phyloP scores from a whole-genome alignment of 75 land plant species.

The Picea glauca region DNA sequence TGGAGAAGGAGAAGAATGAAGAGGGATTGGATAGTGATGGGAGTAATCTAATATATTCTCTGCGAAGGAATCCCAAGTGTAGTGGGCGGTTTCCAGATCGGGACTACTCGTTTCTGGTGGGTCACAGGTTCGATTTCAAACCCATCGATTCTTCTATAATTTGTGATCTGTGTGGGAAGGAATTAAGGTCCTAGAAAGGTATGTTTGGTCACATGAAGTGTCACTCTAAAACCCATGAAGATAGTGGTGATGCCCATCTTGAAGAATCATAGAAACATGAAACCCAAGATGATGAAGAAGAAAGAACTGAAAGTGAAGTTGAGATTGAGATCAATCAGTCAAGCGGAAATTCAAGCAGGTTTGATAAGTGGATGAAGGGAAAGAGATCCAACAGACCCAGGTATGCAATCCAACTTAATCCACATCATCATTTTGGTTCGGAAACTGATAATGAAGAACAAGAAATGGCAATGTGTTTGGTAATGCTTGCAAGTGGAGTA shows the following conservation, averaged over 20 bases:
- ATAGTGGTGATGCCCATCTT: not conserved
- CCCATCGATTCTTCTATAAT: too few species aligned
- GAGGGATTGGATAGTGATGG: too few species aligned
- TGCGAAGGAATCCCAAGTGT: too few species aligned
- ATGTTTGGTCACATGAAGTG: too few species aligned
- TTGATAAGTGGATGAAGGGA: not conserved
- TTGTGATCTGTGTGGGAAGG: too few species aligned
- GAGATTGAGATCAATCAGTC: not conserved
- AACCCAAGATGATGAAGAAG: conserved; percentile 17
- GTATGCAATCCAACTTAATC: not conserved
- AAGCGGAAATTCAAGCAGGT: not conserved
- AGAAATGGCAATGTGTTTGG: conserved; percentile 21
- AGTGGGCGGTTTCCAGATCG: too few species aligned
- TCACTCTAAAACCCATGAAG: too few species aligned
- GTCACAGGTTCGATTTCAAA: too few species aligned
- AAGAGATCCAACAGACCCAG: not conserved
- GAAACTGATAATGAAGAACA: conserved; percentile 11
- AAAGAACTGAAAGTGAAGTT: conserved; percentile 1
- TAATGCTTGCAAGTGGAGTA: conserved; percentile 18
- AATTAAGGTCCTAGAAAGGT: too few species aligned
- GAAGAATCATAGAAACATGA: not conserved
- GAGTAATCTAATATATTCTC: too few species aligned
- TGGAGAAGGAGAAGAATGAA: too few species aligned
- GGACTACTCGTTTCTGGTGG: too few species aligned
- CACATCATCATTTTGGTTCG: not conserved